Percentiles rank a stretch among this genome's conserved stretches.
Conservation (phyloP, 192 early-diverging fungal species). For the Linnemannia hyalina region DNA sequence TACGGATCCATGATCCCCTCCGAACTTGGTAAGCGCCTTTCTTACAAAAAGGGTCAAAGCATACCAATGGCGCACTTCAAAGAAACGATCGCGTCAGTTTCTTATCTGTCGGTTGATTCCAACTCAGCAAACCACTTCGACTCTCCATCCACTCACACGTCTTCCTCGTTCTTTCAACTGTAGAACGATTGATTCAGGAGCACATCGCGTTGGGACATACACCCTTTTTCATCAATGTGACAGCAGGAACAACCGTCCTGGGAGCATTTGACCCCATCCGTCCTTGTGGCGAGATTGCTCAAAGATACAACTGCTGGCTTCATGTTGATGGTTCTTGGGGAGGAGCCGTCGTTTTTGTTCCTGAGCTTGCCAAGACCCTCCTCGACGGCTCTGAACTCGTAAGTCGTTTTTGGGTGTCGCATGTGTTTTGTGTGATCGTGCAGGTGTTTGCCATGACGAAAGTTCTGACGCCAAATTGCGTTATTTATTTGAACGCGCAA, state of each 20-base stretch:
- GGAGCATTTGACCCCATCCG: slow-evolving; percentile 83
- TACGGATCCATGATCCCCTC: slow-evolving; percentile 71
- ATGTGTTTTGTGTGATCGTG: neutral
- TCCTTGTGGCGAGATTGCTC: slow-evolving; percentile 68
- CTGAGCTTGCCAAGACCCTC: slow-evolving; percentile 57
- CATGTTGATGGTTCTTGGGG: slow-evolving; percentile 89
- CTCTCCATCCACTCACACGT: neutral
- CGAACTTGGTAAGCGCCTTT: slow-evolving; percentile 60
- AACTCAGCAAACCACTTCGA: neutral
- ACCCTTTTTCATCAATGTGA: slow-evolving; percentile 88
- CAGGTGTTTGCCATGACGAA: too few relatives aligned
- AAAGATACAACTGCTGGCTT: slow-evolving; percentile 75
- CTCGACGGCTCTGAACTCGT: slow-evolving; percentile 67
- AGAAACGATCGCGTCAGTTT: slow-evolving; percentile 14
- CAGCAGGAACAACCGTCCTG: slow-evolving; percentile 87
- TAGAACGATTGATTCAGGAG: slow-evolving; percentile 61
- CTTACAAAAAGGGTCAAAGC: neutral
- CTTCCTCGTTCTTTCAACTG: neutral
- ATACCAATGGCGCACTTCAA: neutral
- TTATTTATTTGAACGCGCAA: slow-evolving; percentile 1
- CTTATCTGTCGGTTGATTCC: neutral
- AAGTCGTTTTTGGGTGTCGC: neutral
- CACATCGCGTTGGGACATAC: slow-evolving; percentile 60
- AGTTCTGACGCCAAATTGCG: neutral
- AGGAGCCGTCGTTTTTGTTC: slow-evolving; percentile 73